Conservation (phyloP, 2,329 filamentous ascomycete species). For the Cladosporium colombiae region DNA sequence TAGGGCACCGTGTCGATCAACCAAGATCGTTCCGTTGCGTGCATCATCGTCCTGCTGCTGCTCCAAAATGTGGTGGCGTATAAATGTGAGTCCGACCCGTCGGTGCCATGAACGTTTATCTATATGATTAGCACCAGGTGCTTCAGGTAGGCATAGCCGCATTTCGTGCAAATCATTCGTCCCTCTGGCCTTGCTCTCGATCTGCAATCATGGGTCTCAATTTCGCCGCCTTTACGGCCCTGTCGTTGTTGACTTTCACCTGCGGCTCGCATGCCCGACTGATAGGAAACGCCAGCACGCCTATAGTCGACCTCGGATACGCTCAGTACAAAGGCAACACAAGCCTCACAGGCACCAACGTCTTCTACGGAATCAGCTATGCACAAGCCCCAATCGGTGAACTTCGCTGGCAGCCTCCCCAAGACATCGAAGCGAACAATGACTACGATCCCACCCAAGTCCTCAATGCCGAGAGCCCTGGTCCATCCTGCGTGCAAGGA, state of each 20-base stretch:
- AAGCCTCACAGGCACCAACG: constrained; percentile 8
- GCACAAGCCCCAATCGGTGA: constrained; percentile 34
- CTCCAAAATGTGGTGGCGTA: not conserved
- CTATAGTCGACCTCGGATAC: constrained; percentile 18
- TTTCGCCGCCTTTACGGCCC: not conserved
- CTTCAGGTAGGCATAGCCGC: not conserved
- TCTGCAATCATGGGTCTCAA: not conserved
- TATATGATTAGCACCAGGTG: not conserved
- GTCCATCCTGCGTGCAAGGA: constrained; percentile 35
- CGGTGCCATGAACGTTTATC: not conserved
- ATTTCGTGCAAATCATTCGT: too few species aligned
- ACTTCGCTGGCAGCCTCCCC: constrained; percentile 37
- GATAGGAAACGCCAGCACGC: constrained; percentile 6
- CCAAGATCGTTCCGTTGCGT: not conserved
- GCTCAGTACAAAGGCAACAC: constrained; percentile 21
- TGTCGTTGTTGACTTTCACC: not conserved
- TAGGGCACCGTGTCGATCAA: not conserved
- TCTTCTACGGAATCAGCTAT: constrained; percentile 30
- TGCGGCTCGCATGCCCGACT: not conserved
- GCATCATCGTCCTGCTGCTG: constrained; percentile 1
- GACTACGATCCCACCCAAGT: constrained; percentile 25
- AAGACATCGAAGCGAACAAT: constrained; percentile 31
- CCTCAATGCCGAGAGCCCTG: constrained; percentile 32
- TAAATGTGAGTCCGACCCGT: constrained; percentile 2
- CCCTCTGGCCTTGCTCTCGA: not conserved